A percentile compares a stretch with the other conserved stretches of the same genome.
Conservation (phyloP, 2,329 filamentous ascomycete species). For the Stylonectria norvegica region DNA sequence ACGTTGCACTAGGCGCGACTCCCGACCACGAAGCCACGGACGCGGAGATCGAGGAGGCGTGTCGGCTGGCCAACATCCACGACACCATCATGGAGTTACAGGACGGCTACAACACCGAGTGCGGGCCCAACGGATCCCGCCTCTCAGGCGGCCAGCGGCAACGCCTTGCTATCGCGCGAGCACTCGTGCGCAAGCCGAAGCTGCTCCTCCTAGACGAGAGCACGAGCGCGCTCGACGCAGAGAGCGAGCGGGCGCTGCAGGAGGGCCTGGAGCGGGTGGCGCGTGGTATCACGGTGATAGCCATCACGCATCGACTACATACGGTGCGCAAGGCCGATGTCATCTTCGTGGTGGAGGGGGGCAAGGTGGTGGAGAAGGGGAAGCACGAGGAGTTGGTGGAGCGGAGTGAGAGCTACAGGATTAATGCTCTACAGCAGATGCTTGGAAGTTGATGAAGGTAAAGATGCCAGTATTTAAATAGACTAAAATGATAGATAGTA, state of each 20-base stretch:
- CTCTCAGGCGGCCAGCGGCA: constrained; percentile 79
- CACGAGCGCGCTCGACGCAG: constrained; percentile 72
- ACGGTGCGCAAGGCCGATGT: constrained; percentile 55
- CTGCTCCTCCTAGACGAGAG: constrained; percentile 79
- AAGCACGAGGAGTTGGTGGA: constrained; percentile 53
- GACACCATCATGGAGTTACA: constrained; percentile 62
- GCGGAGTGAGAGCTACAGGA: constrained; percentile 49
- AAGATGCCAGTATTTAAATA: too few relatives aligned
- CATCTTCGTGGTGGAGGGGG: constrained; percentile 56
- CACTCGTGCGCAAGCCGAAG: constrained; percentile 67
- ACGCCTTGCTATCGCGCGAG: constrained; percentile 73
- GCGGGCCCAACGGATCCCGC: constrained; percentile 69
- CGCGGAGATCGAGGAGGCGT: constrained; percentile 63
- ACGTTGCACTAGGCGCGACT: constrained; percentile 52
- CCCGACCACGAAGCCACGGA: constrained; percentile 54
- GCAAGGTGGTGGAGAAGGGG: constrained; percentile 49
- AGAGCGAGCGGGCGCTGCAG: constrained; percentile 64
- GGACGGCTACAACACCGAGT: constrained; percentile 62
- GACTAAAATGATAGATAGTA: too few relatives aligned
- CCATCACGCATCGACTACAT: constrained; percentile 56
- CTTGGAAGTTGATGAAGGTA: too few relatives aligned
- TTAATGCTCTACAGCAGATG: constrained; percentile 52
- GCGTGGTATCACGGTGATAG: constrained; percentile 53
- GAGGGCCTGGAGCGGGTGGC: constrained; percentile 60
- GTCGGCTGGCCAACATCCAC: constrained; percentile 66